phyloP scores from a whole-genome alignment of 2,329 filamentous ascomycete genomes.

The Diaporthe ampelina region DNA sequence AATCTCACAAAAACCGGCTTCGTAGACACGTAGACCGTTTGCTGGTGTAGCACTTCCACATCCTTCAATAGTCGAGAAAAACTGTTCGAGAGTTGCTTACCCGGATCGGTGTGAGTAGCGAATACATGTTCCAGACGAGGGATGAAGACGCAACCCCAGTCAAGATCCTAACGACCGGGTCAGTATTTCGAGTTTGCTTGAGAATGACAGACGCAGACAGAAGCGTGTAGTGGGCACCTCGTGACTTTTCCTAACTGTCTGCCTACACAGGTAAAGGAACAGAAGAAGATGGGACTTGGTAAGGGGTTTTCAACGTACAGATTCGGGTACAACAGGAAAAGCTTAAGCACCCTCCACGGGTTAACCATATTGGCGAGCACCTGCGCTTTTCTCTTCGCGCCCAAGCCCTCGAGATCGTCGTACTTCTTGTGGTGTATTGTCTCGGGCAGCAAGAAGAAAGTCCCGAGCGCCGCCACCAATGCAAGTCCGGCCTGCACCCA shows the following conservation, averaged over 20 bases:
- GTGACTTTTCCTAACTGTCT: too few relatives aligned
- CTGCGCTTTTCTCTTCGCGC: slow-evolving; percentile 56
- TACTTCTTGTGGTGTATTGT: slow-evolving; percentile 73
- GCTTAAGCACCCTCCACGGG: slow-evolving; percentile 67
- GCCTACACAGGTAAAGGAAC: too few relatives aligned
- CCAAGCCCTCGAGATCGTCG: slow-evolving; percentile 66
- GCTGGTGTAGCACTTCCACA: neutral
- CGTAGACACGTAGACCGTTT: neutral
- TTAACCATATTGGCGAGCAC: slow-evolving; percentile 72
- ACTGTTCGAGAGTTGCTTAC: neutral
- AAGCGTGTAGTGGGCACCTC: too few relatives aligned
- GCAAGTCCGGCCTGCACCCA: slow-evolving; percentile 77
- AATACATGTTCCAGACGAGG: slow-evolving; percentile 81
- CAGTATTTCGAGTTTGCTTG: neutral
- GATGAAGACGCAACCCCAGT: slow-evolving; percentile 69
- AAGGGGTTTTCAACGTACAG: slow-evolving; percentile 24
- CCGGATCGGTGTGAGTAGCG: slow-evolving; percentile 75
- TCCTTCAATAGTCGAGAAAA: too few relatives aligned
- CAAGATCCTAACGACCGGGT: slow-evolving; percentile 54
- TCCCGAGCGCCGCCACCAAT: slow-evolving; percentile 66
- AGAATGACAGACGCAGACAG: too few relatives aligned
- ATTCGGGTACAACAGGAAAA: slow-evolving; percentile 74
- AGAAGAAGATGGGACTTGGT: neutral
- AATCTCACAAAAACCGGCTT: neutral
- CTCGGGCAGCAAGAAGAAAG: slow-evolving; percentile 75